Evolutionary conservation across 2,329 filamentous ascomycete genomes (phyloP), one percentile per base, ranked within the genome.

Genomic region (Fusarium abutilonis): DNA sequence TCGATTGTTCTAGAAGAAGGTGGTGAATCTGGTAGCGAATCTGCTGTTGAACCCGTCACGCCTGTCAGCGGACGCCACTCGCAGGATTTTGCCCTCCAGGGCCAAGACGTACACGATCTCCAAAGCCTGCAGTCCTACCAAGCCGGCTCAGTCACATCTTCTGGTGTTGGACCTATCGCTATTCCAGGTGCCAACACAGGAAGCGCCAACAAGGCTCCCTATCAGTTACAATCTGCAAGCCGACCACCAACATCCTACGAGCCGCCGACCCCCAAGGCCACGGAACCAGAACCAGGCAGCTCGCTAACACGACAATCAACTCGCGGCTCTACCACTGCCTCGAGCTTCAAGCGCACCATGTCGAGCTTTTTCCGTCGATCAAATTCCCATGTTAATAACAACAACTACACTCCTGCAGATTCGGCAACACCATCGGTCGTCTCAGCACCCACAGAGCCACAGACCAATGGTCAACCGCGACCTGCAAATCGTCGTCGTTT

Each of bases 21-120:
- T 72, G 84, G 84, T 74, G 86, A 88, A 71, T 86, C 84, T 9
- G 81, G 83, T 61, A 86, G 82, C 73, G 85, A 88, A 68, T 82
- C 81, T 21, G 77, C 79, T 52, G 82, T 83, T 75, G 86, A 88
- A 64, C 86, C 86, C 40, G 78, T 86, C 55, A 89, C 86, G 19
- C 86, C 86, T 43, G 81, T 85, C 57, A 87, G 85, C 67, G 80
- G 82, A 60, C 81, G 77, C 46, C 73, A 83, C 68, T 86, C 84
- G 42, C 81, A 82, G 55, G 83, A 85, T 63, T 85, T 86, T 60
- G 73, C 76, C 32, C 71, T 78, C 58, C 77, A 78, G 51, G 74
- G 73, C 47, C 76, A 77, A 64, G 77, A 81, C 49, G 68, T 74
- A 55, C 69, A 74, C 57, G 69, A 74, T 53, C 68, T 70, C 56